These are phyloP conservation scores for Ceriops decandra DNA, from an alignment of 345 rosid genomes.

Conservation along the genomic window DNA sequence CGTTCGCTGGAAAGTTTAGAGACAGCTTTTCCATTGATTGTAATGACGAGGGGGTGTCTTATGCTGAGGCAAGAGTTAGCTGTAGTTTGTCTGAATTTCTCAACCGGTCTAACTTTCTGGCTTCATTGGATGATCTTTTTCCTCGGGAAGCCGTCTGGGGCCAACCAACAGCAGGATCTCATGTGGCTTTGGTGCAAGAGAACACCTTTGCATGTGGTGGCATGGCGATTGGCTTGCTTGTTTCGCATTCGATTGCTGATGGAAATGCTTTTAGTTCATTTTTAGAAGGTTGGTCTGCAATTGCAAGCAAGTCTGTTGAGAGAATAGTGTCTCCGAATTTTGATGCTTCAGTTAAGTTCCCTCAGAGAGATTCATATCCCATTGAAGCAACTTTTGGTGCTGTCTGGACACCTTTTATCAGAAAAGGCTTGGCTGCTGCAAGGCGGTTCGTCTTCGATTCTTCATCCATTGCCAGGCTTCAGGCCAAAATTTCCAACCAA, in stretches of 20 bases:
- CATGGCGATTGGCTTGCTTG: conserved; percentile 29
- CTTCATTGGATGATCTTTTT: conserved; percentile 13
- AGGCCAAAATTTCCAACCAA: neutral
- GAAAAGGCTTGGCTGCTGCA: neutral
- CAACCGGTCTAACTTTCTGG: conserved; percentile 7
- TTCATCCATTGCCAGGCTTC: neutral
- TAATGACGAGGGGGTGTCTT: conserved; percentile 20
- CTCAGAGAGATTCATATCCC: neutral
- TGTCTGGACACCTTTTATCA: neutral
- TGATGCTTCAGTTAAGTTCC: conserved; percentile 32
- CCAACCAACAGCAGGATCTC: conserved; percentile 6
- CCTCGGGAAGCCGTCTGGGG: neutral
- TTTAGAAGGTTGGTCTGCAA: conserved; percentile 39
- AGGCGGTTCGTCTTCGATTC: conserved; percentile 2
- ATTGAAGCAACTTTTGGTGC: neutral
- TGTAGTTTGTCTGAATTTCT: conserved; percentile 15
- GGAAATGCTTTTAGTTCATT: conserved; percentile 36
- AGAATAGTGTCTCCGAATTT: conserved; percentile 25
- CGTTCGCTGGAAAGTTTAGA: conserved; percentile 21
- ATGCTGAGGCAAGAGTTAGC: conserved; percentile 6
- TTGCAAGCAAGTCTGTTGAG: conserved; percentile 9
- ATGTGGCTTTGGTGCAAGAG: conserved; percentile 19
- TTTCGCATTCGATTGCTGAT: conserved; percentile 49
- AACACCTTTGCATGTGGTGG: conserved; percentile 41
- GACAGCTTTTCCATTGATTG: conserved; percentile 17